phyloP scores from a whole-genome alignment of 805 yeast species.

The Brettanomyces naardenensis region DNA sequence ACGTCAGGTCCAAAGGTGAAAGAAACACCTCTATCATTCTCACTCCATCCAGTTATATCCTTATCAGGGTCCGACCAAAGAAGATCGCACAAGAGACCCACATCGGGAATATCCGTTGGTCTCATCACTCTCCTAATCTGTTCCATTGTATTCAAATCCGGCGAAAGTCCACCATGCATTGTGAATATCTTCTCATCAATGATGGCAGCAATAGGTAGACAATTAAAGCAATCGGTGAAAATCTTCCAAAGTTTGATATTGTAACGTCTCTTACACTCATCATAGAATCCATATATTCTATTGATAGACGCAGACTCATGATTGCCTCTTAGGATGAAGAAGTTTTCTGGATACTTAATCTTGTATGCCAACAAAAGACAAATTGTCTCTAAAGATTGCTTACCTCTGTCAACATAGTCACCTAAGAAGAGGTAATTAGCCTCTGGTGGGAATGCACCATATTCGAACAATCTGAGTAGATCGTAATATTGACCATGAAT shows the following conservation, averaged over 20 bases:
- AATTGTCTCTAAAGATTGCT: conserved; percentile 93
- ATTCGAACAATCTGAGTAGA: conserved; percentile 88
- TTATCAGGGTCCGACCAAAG: conserved; percentile 99
- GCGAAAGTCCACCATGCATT: conserved; percentile 98
- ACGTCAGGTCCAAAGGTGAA: conserved; percentile 99
- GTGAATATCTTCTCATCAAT: conserved; percentile 97
- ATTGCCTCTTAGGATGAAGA: conserved; percentile 93
- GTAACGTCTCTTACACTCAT: conserved; percentile 97
- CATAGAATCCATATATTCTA: conserved; percentile 96
- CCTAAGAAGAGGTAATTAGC: conserved; percentile 94
- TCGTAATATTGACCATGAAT: conserved; percentile 98
- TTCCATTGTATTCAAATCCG: conserved; percentile 96
- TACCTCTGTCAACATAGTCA: conserved; percentile 98
- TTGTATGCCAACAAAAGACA: conserved; percentile 91
- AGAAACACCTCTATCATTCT: conserved; percentile 97
- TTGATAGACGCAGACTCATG: conserved; percentile 98
- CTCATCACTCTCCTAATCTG: conserved; percentile 98
- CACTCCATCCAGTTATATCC: conserved; percentile 98
- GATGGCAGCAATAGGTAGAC: conserved; percentile 97
- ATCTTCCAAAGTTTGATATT: conserved; percentile 98
- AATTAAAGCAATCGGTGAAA: conserved; percentile 96
- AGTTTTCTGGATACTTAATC: conserved; percentile 97
- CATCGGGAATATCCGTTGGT: conserved; percentile 98
- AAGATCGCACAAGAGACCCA: conserved; percentile 90
- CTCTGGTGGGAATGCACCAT: conserved; percentile 99